These are phyloP conservation scores for Paratrypanosoma confusum DNA, from an alignment of 208 protist genomes.

Conservation along the genomic window DNA sequence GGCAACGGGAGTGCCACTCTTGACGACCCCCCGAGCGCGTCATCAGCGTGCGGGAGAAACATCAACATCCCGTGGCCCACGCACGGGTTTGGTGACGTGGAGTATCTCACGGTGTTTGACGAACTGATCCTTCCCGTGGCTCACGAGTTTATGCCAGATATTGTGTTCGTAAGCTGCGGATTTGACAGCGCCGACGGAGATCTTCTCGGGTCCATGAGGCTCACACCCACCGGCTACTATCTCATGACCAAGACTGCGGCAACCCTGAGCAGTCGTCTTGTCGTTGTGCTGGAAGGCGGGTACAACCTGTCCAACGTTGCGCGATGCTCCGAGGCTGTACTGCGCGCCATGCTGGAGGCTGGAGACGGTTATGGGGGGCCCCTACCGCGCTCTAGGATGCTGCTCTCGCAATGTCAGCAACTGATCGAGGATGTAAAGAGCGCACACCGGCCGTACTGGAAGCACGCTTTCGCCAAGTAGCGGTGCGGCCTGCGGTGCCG, in stretches of 20 bases:
- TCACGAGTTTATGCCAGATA: constrained; percentile 82
- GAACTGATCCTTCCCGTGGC: constrained; percentile 87
- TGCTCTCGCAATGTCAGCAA: constrained; percentile 34
- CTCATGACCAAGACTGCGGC: constrained; percentile 57
- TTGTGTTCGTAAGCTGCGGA: constrained; percentile 91
- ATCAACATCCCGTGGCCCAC: constrained; percentile 92
- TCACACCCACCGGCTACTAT: constrained; percentile 71
- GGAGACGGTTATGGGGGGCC: constrained; percentile 9
- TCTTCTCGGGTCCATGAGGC: constrained; percentile 80
- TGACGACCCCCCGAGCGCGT: too few species aligned
- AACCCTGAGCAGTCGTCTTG: constrained; percentile 30
- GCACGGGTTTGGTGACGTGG: constrained; percentile 82
- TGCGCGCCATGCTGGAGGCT: constrained; percentile 68
- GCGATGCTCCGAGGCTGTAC: constrained; percentile 63
- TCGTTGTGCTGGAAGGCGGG: constrained; percentile 85
- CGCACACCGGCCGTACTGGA: constrained; percentile 21
- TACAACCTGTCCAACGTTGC: constrained; percentile 82
- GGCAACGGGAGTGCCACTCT: background rate
- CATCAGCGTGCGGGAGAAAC: constrained; percentile 70
- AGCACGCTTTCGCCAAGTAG: too few species aligned
- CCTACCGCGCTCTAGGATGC: constrained; percentile 40
- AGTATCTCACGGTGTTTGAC: constrained; percentile 90
- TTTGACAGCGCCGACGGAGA: constrained; percentile 93
- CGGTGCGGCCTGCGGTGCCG: too few species aligned
- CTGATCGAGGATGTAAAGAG: constrained; percentile 23